phyloP scores from a whole-genome alignment of 805 yeast genomes.

The Ogataea kodamae region DNA sequence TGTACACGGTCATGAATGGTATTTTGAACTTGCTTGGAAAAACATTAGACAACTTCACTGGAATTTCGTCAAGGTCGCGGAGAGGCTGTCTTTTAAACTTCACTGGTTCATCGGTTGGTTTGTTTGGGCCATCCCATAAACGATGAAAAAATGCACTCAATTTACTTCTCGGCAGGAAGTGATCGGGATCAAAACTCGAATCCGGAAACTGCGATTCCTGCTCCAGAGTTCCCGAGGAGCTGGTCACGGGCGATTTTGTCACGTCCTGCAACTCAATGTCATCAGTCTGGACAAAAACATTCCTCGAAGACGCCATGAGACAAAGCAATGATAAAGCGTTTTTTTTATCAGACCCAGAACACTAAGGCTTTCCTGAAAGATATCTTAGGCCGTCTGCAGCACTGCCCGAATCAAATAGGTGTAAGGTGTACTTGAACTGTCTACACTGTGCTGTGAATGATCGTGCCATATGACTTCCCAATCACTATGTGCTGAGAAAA shows the following conservation, averaged over 20 bases:
- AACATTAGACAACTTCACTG: constrained; percentile 34
- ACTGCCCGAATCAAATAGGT: too few species aligned
- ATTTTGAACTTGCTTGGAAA: constrained; percentile 30
- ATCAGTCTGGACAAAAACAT: constrained; percentile 4
- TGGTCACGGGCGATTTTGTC: constrained; percentile 6
- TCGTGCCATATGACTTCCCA: too few species aligned
- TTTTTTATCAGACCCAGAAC: too few species aligned
- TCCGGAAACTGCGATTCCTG: constrained; percentile 4
- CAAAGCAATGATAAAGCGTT: too few species aligned
- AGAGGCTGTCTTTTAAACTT: constrained; percentile 26
- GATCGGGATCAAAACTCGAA: constrained; percentile 1
- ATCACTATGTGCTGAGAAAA: too few species aligned
- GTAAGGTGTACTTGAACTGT: too few species aligned
- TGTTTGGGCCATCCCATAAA: constrained; percentile 56
- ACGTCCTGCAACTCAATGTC: constrained; percentile 8
- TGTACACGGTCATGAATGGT: constrained; percentile 37
- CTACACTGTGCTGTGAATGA: too few species aligned
- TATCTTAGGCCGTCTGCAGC: too few species aligned
- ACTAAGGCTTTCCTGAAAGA: too few species aligned
- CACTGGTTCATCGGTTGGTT: constrained; percentile 48
- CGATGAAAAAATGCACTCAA: constrained; percentile 12
- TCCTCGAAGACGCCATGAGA: constrained; percentile 3
- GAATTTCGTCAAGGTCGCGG: constrained; percentile 41
- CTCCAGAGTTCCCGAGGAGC: constrained; percentile 8
- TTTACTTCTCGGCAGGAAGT: constrained; percentile 1